Percentiles rank a stretch among this genome's conserved stretches.
These are phyloP conservation scores for Cryphonectria carpinicola DNA, from an alignment of 2,329 filamentous ascomycete species.

Conservation along the genomic window DNA sequence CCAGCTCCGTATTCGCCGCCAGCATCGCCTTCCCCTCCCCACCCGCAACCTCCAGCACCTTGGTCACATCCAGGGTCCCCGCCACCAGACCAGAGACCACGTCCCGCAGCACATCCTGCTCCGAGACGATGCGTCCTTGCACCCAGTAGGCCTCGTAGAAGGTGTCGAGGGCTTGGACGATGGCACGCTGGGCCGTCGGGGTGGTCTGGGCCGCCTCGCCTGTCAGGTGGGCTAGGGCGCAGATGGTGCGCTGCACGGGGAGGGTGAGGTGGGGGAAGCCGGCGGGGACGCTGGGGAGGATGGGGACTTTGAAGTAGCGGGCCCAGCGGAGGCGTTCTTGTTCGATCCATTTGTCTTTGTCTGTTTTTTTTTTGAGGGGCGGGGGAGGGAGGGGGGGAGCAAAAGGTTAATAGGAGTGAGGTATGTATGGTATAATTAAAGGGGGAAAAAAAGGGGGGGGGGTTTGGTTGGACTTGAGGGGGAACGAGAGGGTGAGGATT, in stretches of 20 bases:
- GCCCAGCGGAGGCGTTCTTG: conserved; percentile 42
- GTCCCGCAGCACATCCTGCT: conserved; percentile 35
- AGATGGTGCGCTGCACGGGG: conserved; percentile 41
- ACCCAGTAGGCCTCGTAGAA: conserved; percentile 42
- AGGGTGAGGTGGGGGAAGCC: conserved; percentile 44
- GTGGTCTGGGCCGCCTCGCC: conserved; percentile 27
- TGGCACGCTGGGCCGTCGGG: conserved; percentile 16
- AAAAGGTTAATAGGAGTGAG: background rate
- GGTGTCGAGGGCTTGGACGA: conserved; percentile 38
- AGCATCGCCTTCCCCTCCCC: conserved; percentile 39
- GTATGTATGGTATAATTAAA: background rate
- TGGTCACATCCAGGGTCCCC: conserved; percentile 35
- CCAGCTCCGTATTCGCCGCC: conserved; percentile 40
- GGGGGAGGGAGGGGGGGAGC: background rate
- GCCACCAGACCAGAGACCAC: conserved; percentile 33
- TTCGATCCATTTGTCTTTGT: conserved; percentile 45
- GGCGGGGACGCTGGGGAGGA: conserved; percentile 36
- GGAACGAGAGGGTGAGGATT: background rate
- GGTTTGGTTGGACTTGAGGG: too few species aligned
- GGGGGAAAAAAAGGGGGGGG: too few species aligned
- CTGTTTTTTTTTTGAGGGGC: conserved; percentile 30
- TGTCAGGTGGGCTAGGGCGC: conserved; percentile 34
- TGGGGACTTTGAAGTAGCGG: conserved; percentile 40
- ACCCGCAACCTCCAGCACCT: conserved; percentile 34
- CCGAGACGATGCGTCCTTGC: conserved; percentile 35